Base-by-base conservation (phyloP, 1,284 basidiomycete genomes). In the Papiliotrema laurentii region DNA sequence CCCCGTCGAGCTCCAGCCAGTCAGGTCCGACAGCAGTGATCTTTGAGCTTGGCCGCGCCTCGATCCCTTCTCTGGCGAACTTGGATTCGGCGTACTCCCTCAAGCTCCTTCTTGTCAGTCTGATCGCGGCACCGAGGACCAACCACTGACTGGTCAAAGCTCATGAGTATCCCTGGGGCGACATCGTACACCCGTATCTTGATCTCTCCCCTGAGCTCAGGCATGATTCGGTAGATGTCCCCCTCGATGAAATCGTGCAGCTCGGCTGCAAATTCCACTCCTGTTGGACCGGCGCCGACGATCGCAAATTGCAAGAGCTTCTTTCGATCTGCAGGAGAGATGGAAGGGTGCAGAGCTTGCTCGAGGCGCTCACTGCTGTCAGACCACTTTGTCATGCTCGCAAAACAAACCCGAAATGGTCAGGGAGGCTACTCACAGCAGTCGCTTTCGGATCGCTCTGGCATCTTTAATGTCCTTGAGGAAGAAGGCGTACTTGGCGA, bases 231-330 rank as follows among this genome's bases (percentile, higher is more conserved):
- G 30, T 61, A 53, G 14, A 64, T 61, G 43, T 68, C 66, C 24
- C 53, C 27, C n/a, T 55, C 39, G n/a, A 64, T 49, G 28, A 68
- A 63, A 66, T 94, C 89, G 63, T 89, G 83, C 50, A 93, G 70
- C 69, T 92, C 90, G 6, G 89, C 88, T 0, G 86, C 81, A 60
- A 90, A 89, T 69, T 91, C 89, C 47, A 89, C 83, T 2, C 88
- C 88, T 10, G 65, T 70, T 0, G 71, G 62, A 19, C 67, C 77
- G 73, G 71, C 71, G 71, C 87, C 87, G 43, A 91, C 87, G 49
- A 91, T 82, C 53, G 83, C 84, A 66, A 90, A 89, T 56, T 85
- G 82, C 14, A 91, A 78, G 5, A 91, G 71, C 49, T 82, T 81
- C 40, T 80, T 69, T 42, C 84, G 79, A 59, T 88, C 79, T 19